phyloP scores from a whole-genome alignment of 1,284 basidiomycete genomes.

The Tausonia pullulans region DNA sequence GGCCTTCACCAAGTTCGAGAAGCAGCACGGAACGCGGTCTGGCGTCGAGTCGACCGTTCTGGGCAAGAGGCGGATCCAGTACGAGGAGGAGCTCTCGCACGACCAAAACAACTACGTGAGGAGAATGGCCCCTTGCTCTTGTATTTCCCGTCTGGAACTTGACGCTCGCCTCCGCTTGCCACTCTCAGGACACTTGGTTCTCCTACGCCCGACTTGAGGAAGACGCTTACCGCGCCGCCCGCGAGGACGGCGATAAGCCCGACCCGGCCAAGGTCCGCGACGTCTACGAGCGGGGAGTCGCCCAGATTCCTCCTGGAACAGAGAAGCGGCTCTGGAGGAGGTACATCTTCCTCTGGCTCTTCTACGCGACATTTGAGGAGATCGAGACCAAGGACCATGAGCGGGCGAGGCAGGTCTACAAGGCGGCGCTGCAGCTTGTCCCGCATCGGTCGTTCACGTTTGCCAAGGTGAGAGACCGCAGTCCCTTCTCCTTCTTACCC shows the following conservation, averaged over 20 bases:
- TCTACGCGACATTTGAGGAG: slow-evolving; percentile 96
- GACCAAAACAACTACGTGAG: slow-evolving; percentile 70
- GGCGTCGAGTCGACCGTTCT: slow-evolving; percentile 88
- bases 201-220: slow-evolving; percentile 92
- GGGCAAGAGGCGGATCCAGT: slow-evolving; percentile 92
- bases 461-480: slow-evolving; percentile 48
- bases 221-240: slow-evolving; percentile 61
- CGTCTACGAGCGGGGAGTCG: slow-evolving; percentile 92
- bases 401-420: slow-evolving; percentile 81
- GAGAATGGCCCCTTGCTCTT: neutral
- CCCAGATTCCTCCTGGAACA: slow-evolving; percentile 71
- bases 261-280: slow-evolving; percentile 43
- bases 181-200: slow-evolving; percentile 76
- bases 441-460: slow-evolving; percentile 97
- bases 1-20: slow-evolving; percentile 93
- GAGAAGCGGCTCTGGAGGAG: slow-evolving; percentile 89
- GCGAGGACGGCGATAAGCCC: slow-evolving; percentile 52
- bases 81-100: slow-evolving; percentile 83
- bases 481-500: neutral
- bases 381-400: slow-evolving; percentile 82
- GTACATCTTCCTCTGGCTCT: slow-evolving; percentile 94
- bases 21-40: slow-evolving; percentile 83
- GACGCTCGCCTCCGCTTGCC: neutral
- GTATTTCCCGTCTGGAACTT: neutral
- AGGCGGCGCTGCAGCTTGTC: slow-evolving; percentile 75